Base-by-base conservation (phyloP, 108 stramenopile species). In the Nitzschia inconspicua region DNA sequence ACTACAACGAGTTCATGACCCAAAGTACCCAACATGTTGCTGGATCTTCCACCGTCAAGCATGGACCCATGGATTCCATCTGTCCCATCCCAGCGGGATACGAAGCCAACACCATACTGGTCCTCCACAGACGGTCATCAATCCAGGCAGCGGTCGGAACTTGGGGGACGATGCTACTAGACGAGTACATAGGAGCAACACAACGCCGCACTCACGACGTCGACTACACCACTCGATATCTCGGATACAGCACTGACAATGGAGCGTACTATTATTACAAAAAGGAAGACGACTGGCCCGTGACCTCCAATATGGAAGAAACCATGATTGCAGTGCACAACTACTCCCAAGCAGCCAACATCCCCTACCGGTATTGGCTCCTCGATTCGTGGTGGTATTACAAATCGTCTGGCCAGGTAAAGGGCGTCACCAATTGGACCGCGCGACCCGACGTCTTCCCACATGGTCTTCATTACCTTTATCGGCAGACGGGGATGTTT, bases 361-460 rank as follows among this genome's bases (percentile, higher is more conserved):
- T 78, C 9, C 77, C 77, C 8, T 46, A 44, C 47, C 47, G 52
- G 13, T 55, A 60, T 65, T 60, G 58, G 54, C 58, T 57, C 19
- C 28, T 74, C 16, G 77, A 78, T 54, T 58, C 55, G 3, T 78
- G 77, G 77, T 78, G 59, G 44, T 78, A 78, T 31, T 49, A 53
- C 60, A 41, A 62, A 19, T n/a, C n/a, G n/a, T n/a, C n/a, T n/a
- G 71, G 66, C 34, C 13, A 14, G 9, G 55, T 32, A 25, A 57
- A 22, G 8, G 77, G 77, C 18, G 72, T 74, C 23, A 44, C 26
- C 13, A 55, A 62, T 42, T 79, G 78, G 78, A 40, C 44, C 19
- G 65, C 70, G 24, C 56, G 48, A 14, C 61, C 68, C 27, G 28
- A 65, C 3, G 39, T 67, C 13, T 75, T 79, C 25, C 78, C 78